Conservation (phyloP, 805 yeast genomes). For the Metschnikowia bowlesiae region DNA sequence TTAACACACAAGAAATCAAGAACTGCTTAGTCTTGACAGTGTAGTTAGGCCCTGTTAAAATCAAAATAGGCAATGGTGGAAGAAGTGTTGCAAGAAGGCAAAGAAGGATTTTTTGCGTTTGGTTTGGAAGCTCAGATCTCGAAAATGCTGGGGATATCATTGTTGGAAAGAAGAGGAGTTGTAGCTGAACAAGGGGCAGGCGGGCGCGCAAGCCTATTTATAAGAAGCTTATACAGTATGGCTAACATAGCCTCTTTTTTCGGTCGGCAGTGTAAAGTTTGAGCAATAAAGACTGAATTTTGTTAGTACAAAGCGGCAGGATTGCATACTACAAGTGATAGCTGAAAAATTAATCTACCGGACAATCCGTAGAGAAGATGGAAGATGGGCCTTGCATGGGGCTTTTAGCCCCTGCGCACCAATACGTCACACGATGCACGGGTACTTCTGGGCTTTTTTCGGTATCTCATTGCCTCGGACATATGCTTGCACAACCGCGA, state of each 20-base stretch:
- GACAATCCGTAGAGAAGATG: too few species aligned
- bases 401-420: too few species aligned
- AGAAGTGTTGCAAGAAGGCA: conserved; percentile 29
- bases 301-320: too few species aligned
- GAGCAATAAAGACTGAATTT: not conserved
- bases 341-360: too few species aligned
- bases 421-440: too few species aligned
- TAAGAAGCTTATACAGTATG: not conserved
- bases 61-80: conserved; percentile 38
- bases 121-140: conserved; percentile 9
- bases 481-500: too few species aligned
- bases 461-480: too few species aligned
- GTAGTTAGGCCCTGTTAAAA: conserved; percentile 24
- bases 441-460: too few species aligned
- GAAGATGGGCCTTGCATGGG: too few species aligned
- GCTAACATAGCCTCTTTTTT: not conserved
- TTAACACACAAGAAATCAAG: conserved; percentile 23
- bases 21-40: conserved; percentile 33
- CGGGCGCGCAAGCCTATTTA: not conserved
- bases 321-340: too few species aligned
- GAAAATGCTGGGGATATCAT: conserved; percentile 13
- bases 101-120: conserved; percentile 22
- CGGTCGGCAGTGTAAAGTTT: not conserved
- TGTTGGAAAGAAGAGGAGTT: not conserved
- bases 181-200: not conserved